Base-by-base conservation (phyloP, 495 filamentous ascomycete species). In the Entonaema liquescens region DNA sequence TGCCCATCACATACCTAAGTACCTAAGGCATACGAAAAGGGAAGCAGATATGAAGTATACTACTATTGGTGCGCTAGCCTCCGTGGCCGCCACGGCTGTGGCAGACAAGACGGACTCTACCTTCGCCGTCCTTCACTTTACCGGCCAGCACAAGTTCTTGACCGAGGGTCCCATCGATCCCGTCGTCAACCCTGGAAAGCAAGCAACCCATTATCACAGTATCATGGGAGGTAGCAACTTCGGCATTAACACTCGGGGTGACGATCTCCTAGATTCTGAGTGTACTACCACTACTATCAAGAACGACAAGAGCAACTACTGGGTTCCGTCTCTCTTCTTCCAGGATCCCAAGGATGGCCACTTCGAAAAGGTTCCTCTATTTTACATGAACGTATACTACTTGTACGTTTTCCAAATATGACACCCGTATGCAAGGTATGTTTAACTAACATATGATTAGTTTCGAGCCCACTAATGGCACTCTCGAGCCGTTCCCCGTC, bases 291-390 rank as follows among this genome's bases (percentile, higher is more conserved):
- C 91, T 67, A 82, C 80, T 9, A 82, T 90, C 67, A 87, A 84
- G 62, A 83, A 84, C 63, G 92, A 95, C 77, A 81, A 89, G 70
- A 91, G 88, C 71, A 90, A 89, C 78, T 95, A 95, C 81, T 95
- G 92, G 93, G 85, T 89, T 52, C 90, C 92, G 1, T 78, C 78
- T 38, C 82, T 94, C 17, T 93, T 88, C 80, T 93, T 85, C 76
- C 77, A 82, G 69, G 83, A 85, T 53, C 82, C 82, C 67, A 79
- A 84, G 67, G 91, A 90, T 63, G 56, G 36, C 13, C 83, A 82
- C 44, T 91, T 95, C 74, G 86, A 89, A 69, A 82, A 81, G 50
- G 93, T 95, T 31, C 77, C 84, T 2, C 84, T 87, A 62, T 81
- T 73, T 74, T 85, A 85, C 76, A 86, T 85, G 74, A 85, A 84